Base-by-base conservation (phyloP, 805 yeast species). In the Kluyveromyces lactis region DNA sequence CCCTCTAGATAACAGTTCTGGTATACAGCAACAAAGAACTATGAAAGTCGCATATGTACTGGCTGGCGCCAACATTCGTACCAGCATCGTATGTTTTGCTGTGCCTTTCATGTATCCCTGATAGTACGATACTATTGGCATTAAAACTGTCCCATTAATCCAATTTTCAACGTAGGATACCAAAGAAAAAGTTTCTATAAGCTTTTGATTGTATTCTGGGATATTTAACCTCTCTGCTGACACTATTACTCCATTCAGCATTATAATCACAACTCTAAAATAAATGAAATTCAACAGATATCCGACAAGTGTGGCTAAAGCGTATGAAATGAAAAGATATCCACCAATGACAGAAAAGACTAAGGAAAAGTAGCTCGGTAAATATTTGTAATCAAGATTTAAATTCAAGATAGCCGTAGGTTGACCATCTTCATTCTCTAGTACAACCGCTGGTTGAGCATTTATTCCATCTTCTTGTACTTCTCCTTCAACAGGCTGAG, bases 251-350 rank as follows among this genome's bases (percentile, higher is more conserved):
- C 37, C 37, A 17, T 26, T 26, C 11, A 34, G 18, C 19, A 34
- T 26, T 10, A 21, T 26, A 10, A 17, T 16, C 10, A 34, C 19
- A 10, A 34, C n/a, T 15, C 19, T 34, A 15, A 34, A 34, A 34
- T 34, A 34, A 12, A 34, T 10, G 21, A 34, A 34, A 18, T 34
- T 23, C 26, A 63, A 41, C 16, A 46, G 31, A 42, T 47, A 50
- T 8, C 81, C 81, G 3, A 71, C 33, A 31, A 67, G 48, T 5
- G 73, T 68, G 9, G 82, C 81, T 2, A 73, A 43, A 13, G 70
- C 57, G 47, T 73, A 76, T 0, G 72, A 59, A 11, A 64, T 32
- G 23, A 68, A 57, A 28, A 73, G 50, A 42, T 69, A 70, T 2
- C 60, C 49, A 1, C 66, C 52, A 2, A 60, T 43, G 18, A 58